These are phyloP conservation scores for Phytophthora tubulina DNA, from an alignment of 352 stramenopile species.

Conservation along the genomic window DNA sequence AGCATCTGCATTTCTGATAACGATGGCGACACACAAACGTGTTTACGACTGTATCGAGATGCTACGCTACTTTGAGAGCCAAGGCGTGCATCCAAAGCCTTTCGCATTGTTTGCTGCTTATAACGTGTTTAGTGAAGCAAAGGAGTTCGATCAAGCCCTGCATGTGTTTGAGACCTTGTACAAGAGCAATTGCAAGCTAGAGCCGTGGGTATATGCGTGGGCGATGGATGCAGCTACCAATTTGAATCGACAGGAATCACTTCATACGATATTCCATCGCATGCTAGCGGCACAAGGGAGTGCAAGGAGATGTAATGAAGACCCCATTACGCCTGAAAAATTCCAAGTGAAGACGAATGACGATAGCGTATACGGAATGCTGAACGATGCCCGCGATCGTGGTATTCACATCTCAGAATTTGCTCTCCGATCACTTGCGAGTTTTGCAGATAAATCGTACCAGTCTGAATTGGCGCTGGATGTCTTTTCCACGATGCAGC, in stretches of 20 bases:
- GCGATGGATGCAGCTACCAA: slow-evolving; percentile 73
- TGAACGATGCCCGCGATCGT: not conserved
- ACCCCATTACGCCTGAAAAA: not conserved
- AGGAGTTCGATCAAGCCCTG: slow-evolving; percentile 61
- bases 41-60: slow-evolving; percentile 14
- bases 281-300: slow-evolving; percentile 2
- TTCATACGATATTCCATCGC: slow-evolving; percentile 49
- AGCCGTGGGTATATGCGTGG: slow-evolving; percentile 76
- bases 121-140: slow-evolving; percentile 49
- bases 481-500: slow-evolving; percentile 9
- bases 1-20: not conserved
- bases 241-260: slow-evolving; percentile 65
- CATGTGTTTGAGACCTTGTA: slow-evolving; percentile 78
- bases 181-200: slow-evolving; percentile 63
- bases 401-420: slow-evolving; percentile 10
- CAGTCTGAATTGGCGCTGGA: slow-evolving; percentile 23
- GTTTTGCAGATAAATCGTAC: slow-evolving; percentile 24
- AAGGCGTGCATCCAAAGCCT: slow-evolving; percentile 4
- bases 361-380: slow-evolving; percentile 5
- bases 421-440: slow-evolving; percentile 21
- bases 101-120: slow-evolving; percentile 6
- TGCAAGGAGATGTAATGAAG: not conserved
- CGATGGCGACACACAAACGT: slow-evolving; percentile 3
- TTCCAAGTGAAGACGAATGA: not conserved
- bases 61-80: slow-evolving; percentile 18